Evolutionary conservation across 805 yeast species (phyloP).

Genomic region (Candida tammaniensis): DNA sequence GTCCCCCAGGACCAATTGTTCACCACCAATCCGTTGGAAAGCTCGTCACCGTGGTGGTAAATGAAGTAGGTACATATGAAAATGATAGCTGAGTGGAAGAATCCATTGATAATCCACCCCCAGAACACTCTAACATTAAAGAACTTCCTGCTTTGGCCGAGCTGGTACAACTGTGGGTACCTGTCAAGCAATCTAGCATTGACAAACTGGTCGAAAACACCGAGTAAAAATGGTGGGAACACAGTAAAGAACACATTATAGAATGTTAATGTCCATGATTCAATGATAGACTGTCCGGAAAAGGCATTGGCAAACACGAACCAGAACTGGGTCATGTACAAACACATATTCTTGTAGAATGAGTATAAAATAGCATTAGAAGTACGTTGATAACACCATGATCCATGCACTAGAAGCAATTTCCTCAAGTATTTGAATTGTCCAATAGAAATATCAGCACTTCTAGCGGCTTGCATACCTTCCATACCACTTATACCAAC

Average conservation of each 20-base stretch:
- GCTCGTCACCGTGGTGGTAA: conserved; percentile 63
- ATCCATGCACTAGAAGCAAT: conserved; percentile 86
- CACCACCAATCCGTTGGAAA: conserved; percentile 65
- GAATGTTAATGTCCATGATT: conserved; percentile 96
- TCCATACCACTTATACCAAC: conserved; percentile 99
- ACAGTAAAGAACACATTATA: conserved; percentile 95
- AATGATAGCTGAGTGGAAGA: conserved; percentile 85
- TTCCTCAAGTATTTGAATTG: conserved; percentile 87
- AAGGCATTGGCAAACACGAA: conserved; percentile 87
- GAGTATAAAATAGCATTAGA: conserved; percentile 91
- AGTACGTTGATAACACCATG: conserved; percentile 96
- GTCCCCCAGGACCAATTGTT: conserved; percentile 97
- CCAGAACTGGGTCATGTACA: conserved; percentile 99
- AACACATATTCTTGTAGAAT: conserved; percentile 91
- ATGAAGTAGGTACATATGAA: conserved; percentile 71
- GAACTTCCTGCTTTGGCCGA: conserved; percentile 86
- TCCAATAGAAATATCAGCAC: conserved; percentile 96
- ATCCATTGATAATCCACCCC: conserved; percentile 97
- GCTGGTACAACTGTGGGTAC: conserved; percentile 87
- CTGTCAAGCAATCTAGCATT: conserved; percentile 84
- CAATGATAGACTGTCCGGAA: conserved; percentile 94
- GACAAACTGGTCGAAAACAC: conserved; percentile 95
- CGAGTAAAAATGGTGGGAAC: conserved; percentile 92
- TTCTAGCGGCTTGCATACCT: conserved; percentile 98
- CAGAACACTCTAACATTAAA: conserved; percentile 90